phyloP scores from a whole-genome alignment of 2,329 filamentous ascomycete species.

The Sclerotiophoma versabilis region DNA sequence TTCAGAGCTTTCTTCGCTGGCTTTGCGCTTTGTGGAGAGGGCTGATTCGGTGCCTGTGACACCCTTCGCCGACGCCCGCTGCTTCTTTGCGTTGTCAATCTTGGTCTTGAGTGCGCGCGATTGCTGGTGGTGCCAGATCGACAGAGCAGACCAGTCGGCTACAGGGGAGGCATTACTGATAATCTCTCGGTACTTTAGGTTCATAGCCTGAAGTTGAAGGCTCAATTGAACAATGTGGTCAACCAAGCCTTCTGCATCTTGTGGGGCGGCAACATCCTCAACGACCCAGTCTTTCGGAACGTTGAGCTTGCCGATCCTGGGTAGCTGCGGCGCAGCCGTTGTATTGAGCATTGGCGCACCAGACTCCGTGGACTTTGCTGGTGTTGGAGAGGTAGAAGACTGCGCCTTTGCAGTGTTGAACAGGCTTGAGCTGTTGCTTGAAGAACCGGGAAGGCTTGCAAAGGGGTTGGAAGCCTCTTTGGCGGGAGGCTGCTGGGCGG shows the following conservation, averaged over 20 bases:
- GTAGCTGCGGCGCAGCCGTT: constrained; percentile 20
- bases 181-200: constrained; percentile 37
- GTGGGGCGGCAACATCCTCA: constrained; percentile 13
- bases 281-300: constrained; percentile 37
- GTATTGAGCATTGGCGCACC: constrained; percentile 1
- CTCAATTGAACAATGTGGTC: constrained; percentile 28
- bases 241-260: constrained; percentile 19
- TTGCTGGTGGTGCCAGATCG: constrained; percentile 40
- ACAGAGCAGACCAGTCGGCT: constrained; percentile 42
- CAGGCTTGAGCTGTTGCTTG: constrained; percentile 20
- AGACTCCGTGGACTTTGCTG: constrained; percentile 21
- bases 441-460: constrained; percentile 19
- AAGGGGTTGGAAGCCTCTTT: constrained; percentile 27
- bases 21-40: constrained; percentile 45
- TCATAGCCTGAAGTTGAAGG: constrained; percentile 36
- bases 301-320: constrained; percentile 35
- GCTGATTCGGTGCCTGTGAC: constrained; percentile 42
- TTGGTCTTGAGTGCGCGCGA: constrained; percentile 37
- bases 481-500: constrained; percentile 12
- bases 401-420: constrained; percentile 26
- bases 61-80: constrained; percentile 37
- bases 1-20: constrained; percentile 24
- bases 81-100: constrained; percentile 40
- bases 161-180: constrained; percentile 28
- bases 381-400: constrained; percentile 18